Base-by-base conservation (phyloP, 2,329 filamentous ascomycete species). In the Fusarium sp. region DNA sequence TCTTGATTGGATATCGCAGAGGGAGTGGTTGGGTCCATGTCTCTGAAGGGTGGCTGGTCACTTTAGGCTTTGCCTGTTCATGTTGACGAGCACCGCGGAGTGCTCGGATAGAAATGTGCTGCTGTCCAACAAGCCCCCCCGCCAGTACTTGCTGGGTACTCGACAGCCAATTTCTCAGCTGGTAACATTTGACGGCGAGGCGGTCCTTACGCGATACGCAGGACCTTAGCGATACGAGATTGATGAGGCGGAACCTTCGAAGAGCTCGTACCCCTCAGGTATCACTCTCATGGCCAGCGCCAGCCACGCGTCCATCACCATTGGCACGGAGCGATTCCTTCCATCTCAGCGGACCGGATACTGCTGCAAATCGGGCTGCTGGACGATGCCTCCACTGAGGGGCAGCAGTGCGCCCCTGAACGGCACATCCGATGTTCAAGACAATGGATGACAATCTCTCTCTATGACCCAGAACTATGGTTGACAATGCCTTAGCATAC, bases 351-450 rank as follows among this genome's bases (percentile, higher is more conserved):
- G 59, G 66, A 27, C 20, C 52, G 57, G 46, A 49, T 20, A 24
- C 22, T 63, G 58, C 48, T 65, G 52, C 60, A 62, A 68, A 65
- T 67, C 69, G 62, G 64, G 56, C 54, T 66, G 58, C 62, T 65
- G 41, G 38, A 44, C 22, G 44, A 57, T 57, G 59, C 45, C 45
- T 65, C 61, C 69, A 65, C 66, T 63, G 41, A 52, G 51, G 47
- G 55, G 53, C 62, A 66, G 63, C 57, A 48, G 18, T 38, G 56
- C 67, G 58, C 74, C 73, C 74, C 74, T 75, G 74, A 75, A 65
- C 74, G 72, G 74, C 70, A 62, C 74, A 59, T 75, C 74, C 74
- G 74, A 71, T 60, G 53, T 51, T 65, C 58, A 63, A 68, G 63
- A 62, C 65, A 71, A 63, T 62, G 22, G 22, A 22, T 22, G 63